These are phyloP conservation scores for Pseudocercospora vitis DNA, from an alignment of 2,329 filamentous ascomycete species.

Conservation along the genomic window DNA sequence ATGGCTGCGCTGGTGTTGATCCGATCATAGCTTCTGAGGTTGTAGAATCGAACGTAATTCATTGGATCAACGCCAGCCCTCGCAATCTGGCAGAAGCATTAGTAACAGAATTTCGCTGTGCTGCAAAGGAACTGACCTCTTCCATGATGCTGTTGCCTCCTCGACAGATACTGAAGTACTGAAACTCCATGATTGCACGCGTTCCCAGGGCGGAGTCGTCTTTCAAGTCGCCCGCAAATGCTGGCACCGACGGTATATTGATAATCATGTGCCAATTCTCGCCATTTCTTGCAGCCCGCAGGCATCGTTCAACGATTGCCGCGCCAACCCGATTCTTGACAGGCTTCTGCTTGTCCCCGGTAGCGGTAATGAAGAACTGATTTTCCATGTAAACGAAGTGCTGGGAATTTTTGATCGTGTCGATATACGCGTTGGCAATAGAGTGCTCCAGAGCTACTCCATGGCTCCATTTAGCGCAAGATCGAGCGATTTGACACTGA, in stretches of 20 bases:
- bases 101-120: too few relatives aligned
- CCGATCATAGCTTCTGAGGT: slow-evolving; percentile 79
- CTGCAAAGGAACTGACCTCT: too few relatives aligned
- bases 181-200: slow-evolving; percentile 84
- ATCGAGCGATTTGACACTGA: slow-evolving; percentile 74
- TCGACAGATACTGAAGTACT: slow-evolving; percentile 76
- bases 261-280: slow-evolving; percentile 74
- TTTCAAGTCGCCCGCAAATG: slow-evolving; percentile 77
- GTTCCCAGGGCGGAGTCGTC: slow-evolving; percentile 72
- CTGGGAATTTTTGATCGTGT: slow-evolving; percentile 90
- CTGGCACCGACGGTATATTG: slow-evolving; percentile 76
- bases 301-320: slow-evolving; percentile 74
- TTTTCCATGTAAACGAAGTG: slow-evolving; percentile 55
- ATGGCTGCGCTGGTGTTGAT: slow-evolving; percentile 70
- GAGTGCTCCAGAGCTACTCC: slow-evolving; percentile 67
- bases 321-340: slow-evolving; percentile 76
- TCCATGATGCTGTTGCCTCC: slow-evolving; percentile 78
- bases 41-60: slow-evolving; percentile 80
- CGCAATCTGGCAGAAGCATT: too few relatives aligned
- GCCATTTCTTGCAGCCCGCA: slow-evolving; percentile 65
- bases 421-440: slow-evolving; percentile 91
- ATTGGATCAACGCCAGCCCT: slow-evolving; percentile 67
- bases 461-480: slow-evolving; percentile 56
- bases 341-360: slow-evolving; percentile 66
- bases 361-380: slow-evolving; percentile 91